Base-by-base conservation (phyloP, 768 basidiomycete genomes). In the Podaxis sp. region DNA sequence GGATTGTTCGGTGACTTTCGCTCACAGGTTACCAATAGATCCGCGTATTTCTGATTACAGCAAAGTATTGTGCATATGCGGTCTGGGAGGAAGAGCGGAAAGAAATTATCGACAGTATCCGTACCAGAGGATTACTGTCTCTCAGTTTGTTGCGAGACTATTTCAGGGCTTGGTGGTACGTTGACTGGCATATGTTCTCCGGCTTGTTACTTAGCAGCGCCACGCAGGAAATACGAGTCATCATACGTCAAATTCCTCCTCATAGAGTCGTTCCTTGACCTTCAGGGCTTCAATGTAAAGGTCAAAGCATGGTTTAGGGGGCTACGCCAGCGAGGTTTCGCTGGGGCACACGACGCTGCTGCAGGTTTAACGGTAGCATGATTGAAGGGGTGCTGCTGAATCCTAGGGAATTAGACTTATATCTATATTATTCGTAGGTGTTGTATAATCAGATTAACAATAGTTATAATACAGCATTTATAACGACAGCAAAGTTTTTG, bases 41-140 rank as follows among this genome's bases (percentile, higher is more conserved):
- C 62, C 90, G 96, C 20, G 87, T 99, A 71, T 99, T 98, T 74
- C 72, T 98, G 36, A 90, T 98, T 62, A 90, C 91, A 15, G 95
- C 95, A 6, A 89, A 91, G 69, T 96, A 92, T 75, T 97, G 96
- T 71, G 81, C 87, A 56, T 80, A 79, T 11, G 90, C 93, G 7
- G 87, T 92, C 3, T 93, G 91, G 91, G 78, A 82, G 56, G 88
- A 90, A 67, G 88, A 95, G 59, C 76, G 75, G 68, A 74, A 74
- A 51, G 78, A 77, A 28, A 67, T 86, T 4, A 73, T 80, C 26
- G 74, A 77, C 54, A 69, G 73, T 54, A 82, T 90, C 75, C 75
- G 79, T 46, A 74, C 76, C 33, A 75, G 76, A 33, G 87, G 88
- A 2, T 72, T 88, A 17, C 72, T 85, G 41, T 83, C 83, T 3